phyloP scores from a whole-genome alignment of 1,139 yeast genomes.

The Suhomyces ambrosiae region DNA sequence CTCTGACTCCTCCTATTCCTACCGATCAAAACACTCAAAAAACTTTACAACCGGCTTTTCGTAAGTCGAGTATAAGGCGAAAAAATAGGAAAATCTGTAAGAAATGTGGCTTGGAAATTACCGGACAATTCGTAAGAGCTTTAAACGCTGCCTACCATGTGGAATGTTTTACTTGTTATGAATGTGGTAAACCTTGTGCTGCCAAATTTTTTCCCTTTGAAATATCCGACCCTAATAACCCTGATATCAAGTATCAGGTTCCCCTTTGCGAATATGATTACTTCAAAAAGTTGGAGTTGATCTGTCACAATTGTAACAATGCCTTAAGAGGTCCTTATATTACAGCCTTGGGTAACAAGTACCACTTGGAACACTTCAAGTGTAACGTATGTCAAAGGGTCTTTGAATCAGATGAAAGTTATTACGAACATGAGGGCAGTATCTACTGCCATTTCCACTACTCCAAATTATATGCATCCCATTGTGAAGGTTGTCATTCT shows the following conservation, averaged over 20 bases:
- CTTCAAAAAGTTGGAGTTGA: slow-evolving; percentile 76
- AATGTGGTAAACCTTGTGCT: slow-evolving; percentile 77
- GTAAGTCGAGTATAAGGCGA: slow-evolving; percentile 19
- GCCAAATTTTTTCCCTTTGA: slow-evolving; percentile 69
- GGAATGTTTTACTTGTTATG: slow-evolving; percentile 82
- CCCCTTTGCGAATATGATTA: slow-evolving; percentile 94
- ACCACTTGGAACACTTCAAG: slow-evolving; percentile 93
- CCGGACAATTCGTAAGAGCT: slow-evolving; percentile 87
- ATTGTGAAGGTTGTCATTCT: slow-evolving; percentile 91
- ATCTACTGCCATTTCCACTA: slow-evolving; percentile 93
- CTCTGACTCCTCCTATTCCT: slow-evolving; percentile 9
- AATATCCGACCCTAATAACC: slow-evolving; percentile 34
- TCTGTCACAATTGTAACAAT: slow-evolving; percentile 80
- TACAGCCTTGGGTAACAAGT: slow-evolving; percentile 88
- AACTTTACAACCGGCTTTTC: slow-evolving; percentile 4
- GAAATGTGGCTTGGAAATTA: slow-evolving; percentile 65
- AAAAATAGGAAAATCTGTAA: slow-evolving; percentile 52
- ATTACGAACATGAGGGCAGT: slow-evolving; percentile 82
- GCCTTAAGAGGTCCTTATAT: slow-evolving; percentile 93
- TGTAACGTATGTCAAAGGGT: slow-evolving; percentile 86
- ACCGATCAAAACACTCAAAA: slow-evolving; percentile 11
- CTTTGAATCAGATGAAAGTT: slow-evolving; percentile 90
- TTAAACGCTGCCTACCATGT: slow-evolving; percentile 79
- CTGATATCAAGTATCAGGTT: slow-evolving; percentile 43
- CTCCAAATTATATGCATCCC: slow-evolving; percentile 78